Evolutionary conservation across 2,329 filamentous ascomycete species (phyloP).

Genomic region (Zasmidium citrigriseum): DNA sequence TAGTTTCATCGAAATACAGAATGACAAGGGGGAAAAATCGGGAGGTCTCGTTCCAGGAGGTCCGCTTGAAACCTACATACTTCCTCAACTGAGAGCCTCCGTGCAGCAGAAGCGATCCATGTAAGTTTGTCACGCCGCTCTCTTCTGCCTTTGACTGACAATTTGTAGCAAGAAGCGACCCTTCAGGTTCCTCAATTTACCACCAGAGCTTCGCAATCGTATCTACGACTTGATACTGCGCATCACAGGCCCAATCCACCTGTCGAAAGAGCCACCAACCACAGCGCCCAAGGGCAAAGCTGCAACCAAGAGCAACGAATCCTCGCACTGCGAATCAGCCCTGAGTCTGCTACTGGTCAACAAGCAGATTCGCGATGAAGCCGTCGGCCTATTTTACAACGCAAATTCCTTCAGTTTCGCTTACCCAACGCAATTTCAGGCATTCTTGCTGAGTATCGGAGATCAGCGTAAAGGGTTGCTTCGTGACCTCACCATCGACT

Average conservation of each 20-base stretch:
- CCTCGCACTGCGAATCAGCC: slow-evolving; percentile 12
- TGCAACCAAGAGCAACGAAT: neutral
- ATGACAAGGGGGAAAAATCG: neutral
- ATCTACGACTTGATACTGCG: slow-evolving; percentile 27
- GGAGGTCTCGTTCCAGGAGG: slow-evolving; percentile 32
- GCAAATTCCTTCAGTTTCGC: slow-evolving; percentile 31
- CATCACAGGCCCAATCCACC: slow-evolving; percentile 24
- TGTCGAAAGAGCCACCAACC: slow-evolving; percentile 18
- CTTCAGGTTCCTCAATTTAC: slow-evolving; percentile 26
- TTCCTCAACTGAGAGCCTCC: slow-evolving; percentile 3
- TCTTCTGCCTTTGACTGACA: neutral
- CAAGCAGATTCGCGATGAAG: slow-evolving; percentile 30
- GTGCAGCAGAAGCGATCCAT: neutral
- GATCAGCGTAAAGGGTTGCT: slow-evolving; percentile 18
- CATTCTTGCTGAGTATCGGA: slow-evolving; percentile 22
- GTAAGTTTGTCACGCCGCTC: neutral
- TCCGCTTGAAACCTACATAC: slow-evolving; percentile 29
- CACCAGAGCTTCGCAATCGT: slow-evolving; percentile 30
- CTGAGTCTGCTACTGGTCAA: slow-evolving; percentile 27
- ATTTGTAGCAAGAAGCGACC: neutral
- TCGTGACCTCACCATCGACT: slow-evolving; percentile 28
- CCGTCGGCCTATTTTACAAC: slow-evolving; percentile 28
- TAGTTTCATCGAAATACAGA: slow-evolving; percentile 20
- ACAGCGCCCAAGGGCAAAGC: neutral
- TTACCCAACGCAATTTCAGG: slow-evolving; percentile 25